Percentiles rank a stretch among this genome's conserved stretches.
Evolutionary conservation across 352 stramenopile species (phyloP).

Genomic region (Pythium guiyangense): DNA sequence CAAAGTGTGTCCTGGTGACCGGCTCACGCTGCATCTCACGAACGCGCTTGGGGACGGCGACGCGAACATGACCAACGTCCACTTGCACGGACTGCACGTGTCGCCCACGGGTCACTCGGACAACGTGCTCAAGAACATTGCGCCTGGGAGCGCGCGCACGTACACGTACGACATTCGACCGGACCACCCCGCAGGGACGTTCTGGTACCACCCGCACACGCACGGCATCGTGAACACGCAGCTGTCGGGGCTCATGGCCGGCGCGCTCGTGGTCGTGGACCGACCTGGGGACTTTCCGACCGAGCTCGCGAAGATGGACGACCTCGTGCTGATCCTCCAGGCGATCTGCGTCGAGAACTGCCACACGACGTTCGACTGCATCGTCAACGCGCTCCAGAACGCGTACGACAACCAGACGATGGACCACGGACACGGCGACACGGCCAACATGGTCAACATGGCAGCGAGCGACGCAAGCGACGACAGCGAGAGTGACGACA

Average conservation of each 20-base stretch:
- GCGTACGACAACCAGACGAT: conserved; percentile 23
- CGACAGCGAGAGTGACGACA: conserved; percentile 4
- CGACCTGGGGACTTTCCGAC: conserved; percentile 44
- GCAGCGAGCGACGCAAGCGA: conserved; percentile 6
- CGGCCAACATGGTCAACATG: conserved; percentile 13
- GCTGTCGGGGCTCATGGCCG: conserved; percentile 70
- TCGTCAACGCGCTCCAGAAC: conserved; percentile 57
- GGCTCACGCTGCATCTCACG: conserved; percentile 44
- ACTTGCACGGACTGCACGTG: conserved; percentile 73
- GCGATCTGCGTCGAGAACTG: conserved; percentile 67
- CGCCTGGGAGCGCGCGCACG: conserved; percentile 30
- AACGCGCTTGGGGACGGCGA: conserved; percentile 45
- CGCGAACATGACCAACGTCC: conserved; percentile 65
- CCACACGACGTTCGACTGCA: conserved; percentile 49
- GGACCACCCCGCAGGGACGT: conserved; percentile 68
- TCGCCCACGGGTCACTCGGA: conserved; percentile 42
- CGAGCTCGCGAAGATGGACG: conserved; percentile 52
- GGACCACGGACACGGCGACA: conserved; percentile 6
- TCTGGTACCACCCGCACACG: conserved; percentile 79
- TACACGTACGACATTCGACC: conserved; percentile 69
- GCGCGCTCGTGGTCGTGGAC: conserved; percentile 57
- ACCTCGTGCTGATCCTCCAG: conserved; percentile 65
- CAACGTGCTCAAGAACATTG: conserved; percentile 58
- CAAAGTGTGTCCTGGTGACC: conserved; percentile 67
- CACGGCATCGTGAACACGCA: conserved; percentile 77